phyloP scores from a whole-genome alignment of 148 eudicot species.

The Rhododendron henanense region DNA sequence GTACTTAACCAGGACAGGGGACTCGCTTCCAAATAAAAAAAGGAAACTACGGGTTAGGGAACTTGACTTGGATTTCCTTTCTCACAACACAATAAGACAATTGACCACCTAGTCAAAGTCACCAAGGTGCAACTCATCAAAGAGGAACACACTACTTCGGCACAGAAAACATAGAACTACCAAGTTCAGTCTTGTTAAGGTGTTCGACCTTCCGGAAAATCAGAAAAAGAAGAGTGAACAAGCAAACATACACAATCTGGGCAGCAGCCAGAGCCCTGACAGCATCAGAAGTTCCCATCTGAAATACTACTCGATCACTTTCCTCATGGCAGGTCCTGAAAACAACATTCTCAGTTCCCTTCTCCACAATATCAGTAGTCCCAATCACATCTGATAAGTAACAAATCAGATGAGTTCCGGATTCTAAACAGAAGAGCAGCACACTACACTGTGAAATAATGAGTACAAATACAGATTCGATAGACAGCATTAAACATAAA shows the following conservation, averaged over 20 bases:
- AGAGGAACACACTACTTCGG: background rate
- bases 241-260: slow-evolving; percentile 61
- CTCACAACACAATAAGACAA: background rate
- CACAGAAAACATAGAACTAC: background rate
- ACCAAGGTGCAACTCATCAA: background rate
- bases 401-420: slow-evolving; percentile 9
- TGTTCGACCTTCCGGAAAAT: background rate
- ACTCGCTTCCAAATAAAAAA: background rate
- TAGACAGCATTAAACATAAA: background rate
- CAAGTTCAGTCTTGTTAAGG: background rate
- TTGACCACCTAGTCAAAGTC: background rate
- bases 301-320: slow-evolving; percentile 62
- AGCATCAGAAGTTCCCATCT: slow-evolving; percentile 82
- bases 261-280: slow-evolving; percentile 80
- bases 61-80: background rate
- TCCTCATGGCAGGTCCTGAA: slow-evolving; percentile 81
- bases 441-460: background rate
- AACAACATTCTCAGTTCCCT: slow-evolving; percentile 61
- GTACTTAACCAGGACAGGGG: background rate
- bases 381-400: slow-evolving; percentile 51
- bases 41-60: background rate
- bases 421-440: background rate
- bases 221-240: background rate
- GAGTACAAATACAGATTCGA: background rate
- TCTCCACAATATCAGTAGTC: slow-evolving; percentile 66